Base-by-base conservation (phyloP, 2,329 filamentous ascomycete species). In the Aaosphaeria pasadenensis region DNA sequence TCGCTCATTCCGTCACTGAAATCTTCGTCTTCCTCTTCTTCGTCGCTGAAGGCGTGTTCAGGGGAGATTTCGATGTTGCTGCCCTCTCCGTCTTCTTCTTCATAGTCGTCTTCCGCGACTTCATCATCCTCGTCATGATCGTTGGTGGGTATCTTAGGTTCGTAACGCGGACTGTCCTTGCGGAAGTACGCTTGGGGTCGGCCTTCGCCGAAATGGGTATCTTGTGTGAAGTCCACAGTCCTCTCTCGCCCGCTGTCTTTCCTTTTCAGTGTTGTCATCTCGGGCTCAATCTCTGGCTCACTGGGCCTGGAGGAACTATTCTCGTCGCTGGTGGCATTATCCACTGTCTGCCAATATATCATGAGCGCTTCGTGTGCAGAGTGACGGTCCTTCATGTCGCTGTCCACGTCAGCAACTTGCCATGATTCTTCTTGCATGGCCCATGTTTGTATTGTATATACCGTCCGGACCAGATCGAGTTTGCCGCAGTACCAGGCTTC, bases 401-500 rank as follows among this genome's bases (percentile, higher is more conserved):
- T 24, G 17, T 24, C 17, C 17, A 24, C 17, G 17, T 24, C 17
- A 24, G 17, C 17, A 24, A 24, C 17, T 24, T 24, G 17, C 17
- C 17, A 24, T 28, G n/a, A 6, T 13, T 33, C 32, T 28, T 41
- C 38, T 6, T 17, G 7, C 35, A 17, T 24, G 28, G 38, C 38
- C 6, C n/a, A 24, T 35, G 29, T 7, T 11, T 46, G 30, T 5
- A 30, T 7, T 29, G 11, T 9, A 29, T 41, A 41, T 5, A 46
- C 11, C 6, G 13, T 32, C 29, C 24, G 6, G 5, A 46, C 35
- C 6, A 46, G 9, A 5, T 41, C 29, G 6, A 46, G 44, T 24
- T 46, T 46, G 24, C 36, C 44, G 7, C 6, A 11, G 41, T 40
- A 40, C 44, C 44, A 46, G 7, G 44, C 36, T 32, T 40, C 7